Evolutionary conservation across 1,284 basidiomycete genomes (phyloP).

Genomic region (Apiotrichum siamense): DNA sequence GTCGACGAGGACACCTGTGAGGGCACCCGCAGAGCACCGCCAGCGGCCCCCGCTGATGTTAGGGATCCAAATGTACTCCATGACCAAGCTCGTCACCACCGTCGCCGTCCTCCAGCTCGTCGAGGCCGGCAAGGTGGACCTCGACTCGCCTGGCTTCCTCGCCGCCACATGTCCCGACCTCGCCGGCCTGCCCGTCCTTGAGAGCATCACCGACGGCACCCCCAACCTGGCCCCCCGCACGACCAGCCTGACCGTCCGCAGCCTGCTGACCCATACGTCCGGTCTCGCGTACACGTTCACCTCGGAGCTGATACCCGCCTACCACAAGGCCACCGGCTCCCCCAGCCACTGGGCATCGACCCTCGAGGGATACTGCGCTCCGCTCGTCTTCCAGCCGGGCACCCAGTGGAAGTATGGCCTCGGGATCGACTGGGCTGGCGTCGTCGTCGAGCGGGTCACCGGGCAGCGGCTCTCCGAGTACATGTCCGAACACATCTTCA

Average conservation of each 20-base stretch:
- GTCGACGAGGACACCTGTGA: constrained; percentile 27
- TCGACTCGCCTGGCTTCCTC: constrained; percentile 22
- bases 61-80: constrained; percentile 24
- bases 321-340: constrained; percentile 1
- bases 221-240: constrained; percentile 20
- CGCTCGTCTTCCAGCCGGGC: constrained; percentile 33
- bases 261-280: constrained; percentile 31
- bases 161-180: constrained; percentile 28
- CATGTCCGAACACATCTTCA: constrained; percentile 37
- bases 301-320: constrained; percentile 7
- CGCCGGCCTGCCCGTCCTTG: constrained; percentile 20
- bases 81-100: constrained; percentile 33
- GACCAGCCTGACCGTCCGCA: constrained; percentile 31
- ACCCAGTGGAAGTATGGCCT: constrained; percentile 26
- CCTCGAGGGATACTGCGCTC: constrained; percentile 8
- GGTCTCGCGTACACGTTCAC: constrained; percentile 13
- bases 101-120: constrained; percentile 31
- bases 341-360: too few relatives aligned
- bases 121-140: constrained; percentile 23
- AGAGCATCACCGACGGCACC: constrained; percentile 23
- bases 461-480: constrained; percentile 33
- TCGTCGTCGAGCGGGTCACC: constrained; percentile 31
- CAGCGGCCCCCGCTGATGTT: too few relatives aligned
- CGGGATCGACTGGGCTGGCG: constrained; percentile 41
- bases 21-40: too few relatives aligned